Percentiles rank a stretch among this genome's conserved stretches.
These are phyloP conservation scores for Geranomyces variabilis DNA, from an alignment of 192 early-diverging fungal species.

Conservation along the genomic window DNA sequence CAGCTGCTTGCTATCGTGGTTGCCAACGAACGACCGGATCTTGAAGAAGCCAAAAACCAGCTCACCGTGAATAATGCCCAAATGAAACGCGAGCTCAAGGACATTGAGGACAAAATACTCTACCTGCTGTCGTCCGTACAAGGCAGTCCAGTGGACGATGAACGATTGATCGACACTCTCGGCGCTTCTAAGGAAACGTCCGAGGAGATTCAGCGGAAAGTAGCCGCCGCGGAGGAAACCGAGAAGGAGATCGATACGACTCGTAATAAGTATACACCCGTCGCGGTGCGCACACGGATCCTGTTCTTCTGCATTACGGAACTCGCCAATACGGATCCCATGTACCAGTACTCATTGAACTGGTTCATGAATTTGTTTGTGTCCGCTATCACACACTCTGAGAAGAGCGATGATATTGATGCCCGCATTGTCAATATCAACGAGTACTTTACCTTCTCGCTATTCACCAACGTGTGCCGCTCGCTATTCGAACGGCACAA, in stretches of 20 bases:
- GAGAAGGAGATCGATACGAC: slow-evolving; percentile 68
- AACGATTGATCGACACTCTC: slow-evolving; percentile 63
- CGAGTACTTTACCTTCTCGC: slow-evolving; percentile 63
- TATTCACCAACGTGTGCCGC: slow-evolving; percentile 66
- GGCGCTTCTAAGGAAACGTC: slow-evolving; percentile 66
- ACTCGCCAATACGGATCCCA: slow-evolving; percentile 60
- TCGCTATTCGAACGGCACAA: slow-evolving; percentile 70
- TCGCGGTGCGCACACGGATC: slow-evolving; percentile 59
- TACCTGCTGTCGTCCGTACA: slow-evolving; percentile 64
- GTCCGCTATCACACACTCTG: slow-evolving; percentile 58
- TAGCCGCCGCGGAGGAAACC: slow-evolving; percentile 57
- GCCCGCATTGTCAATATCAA: slow-evolving; percentile 60
- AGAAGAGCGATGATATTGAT: slow-evolving; percentile 63
- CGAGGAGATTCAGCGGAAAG: slow-evolving; percentile 64
- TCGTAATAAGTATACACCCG: slow-evolving; percentile 63
- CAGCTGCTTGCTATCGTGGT: slow-evolving; percentile 65
- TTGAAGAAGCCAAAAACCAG: slow-evolving; percentile 66
- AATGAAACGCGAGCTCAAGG: slow-evolving; percentile 68
- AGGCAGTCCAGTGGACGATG: slow-evolving; percentile 66
- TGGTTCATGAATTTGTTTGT: slow-evolving; percentile 71
- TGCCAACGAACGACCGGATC: slow-evolving; percentile 62
- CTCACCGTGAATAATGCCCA: slow-evolving; percentile 62
- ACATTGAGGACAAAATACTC: slow-evolving; percentile 68
- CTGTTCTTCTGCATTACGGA: slow-evolving; percentile 69
- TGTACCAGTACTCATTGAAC: slow-evolving; percentile 64